A percentile compares a stretch with the other conserved stretches of the same genome.
phyloP scores from a whole-genome alignment of 2,329 filamentous ascomycete species.

The Diplocarpon rosae region DNA sequence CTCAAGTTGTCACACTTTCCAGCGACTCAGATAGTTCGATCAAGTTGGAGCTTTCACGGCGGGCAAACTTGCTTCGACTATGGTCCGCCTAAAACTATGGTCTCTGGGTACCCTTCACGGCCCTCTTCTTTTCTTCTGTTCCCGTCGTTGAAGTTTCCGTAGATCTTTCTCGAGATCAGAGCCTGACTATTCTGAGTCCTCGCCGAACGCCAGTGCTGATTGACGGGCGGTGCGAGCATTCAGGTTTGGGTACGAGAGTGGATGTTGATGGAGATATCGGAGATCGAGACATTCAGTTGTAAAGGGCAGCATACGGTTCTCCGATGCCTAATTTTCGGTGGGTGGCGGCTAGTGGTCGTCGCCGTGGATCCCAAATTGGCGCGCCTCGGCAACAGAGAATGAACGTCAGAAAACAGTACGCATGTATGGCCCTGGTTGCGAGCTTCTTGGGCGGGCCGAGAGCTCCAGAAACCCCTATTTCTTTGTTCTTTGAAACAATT shows the following conservation, averaged over 20 bases:
- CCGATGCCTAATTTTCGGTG: background rate
- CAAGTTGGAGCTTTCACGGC: background rate
- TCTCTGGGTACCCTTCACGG: background rate
- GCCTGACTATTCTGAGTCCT: no score
- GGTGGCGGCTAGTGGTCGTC: background rate
- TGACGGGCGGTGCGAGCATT: no score
- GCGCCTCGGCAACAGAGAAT: slow-evolving; percentile 6
- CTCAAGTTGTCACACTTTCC: background rate
- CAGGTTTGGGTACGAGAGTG: background rate
- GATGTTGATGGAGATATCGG: background rate
- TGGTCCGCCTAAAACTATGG: background rate
- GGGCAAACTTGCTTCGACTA: background rate
- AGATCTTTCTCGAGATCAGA: background rate
- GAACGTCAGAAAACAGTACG: slow-evolving; percentile 6
- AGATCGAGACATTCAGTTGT: background rate
- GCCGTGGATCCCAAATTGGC: slow-evolving; percentile 4
- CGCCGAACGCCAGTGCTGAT: no score
- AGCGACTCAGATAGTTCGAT: background rate
- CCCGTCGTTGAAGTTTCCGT: background rate
- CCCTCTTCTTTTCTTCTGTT: background rate
- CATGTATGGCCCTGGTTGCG: background rate
- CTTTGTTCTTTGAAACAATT: background rate
- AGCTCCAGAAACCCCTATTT: background rate
- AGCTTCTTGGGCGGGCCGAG: background rate
- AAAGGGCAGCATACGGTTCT: background rate